Evolutionary conservation across 495 filamentous ascomycete species (phyloP).

Genomic region (Tuber microsphaerosporum): DNA sequence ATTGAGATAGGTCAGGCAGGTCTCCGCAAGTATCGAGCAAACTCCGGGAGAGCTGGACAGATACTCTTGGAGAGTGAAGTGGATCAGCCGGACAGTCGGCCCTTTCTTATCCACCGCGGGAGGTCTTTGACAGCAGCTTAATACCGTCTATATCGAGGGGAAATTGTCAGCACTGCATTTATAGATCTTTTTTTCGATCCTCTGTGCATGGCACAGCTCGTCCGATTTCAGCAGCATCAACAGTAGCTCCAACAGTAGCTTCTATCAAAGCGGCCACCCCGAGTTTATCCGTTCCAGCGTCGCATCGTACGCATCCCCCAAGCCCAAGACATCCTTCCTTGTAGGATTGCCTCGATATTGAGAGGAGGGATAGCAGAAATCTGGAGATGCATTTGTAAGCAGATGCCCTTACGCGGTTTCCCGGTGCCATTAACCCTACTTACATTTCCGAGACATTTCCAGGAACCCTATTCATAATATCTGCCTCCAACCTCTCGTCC

Average conservation of each 20-base stretch:
- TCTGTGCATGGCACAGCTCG: background rate
- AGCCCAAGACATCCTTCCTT: background rate
- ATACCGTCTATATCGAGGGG: background rate
- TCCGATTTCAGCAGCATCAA: background rate
- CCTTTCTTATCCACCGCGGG: background rate
- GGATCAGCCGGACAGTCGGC: conserved; percentile 1
- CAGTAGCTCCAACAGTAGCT: background rate
- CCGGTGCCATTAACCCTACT: background rate
- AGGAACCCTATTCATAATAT: background rate
- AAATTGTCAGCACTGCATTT: background rate
- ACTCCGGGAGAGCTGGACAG: background rate
- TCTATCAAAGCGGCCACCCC: background rate
- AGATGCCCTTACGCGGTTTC: background rate
- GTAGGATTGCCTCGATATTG: conserved; percentile 1
- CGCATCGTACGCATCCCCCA: background rate
- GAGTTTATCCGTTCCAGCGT: background rate
- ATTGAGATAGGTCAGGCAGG: conserved; percentile 5
- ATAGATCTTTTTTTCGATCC: background rate
- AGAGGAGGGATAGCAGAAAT: background rate
- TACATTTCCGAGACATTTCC: background rate
- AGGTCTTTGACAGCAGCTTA: background rate
- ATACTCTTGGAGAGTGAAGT: conserved; percentile 6
- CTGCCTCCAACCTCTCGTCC: background rate
- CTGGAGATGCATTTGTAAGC: background rate
- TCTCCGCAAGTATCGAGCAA: background rate